A percentile compares a stretch with the other conserved stretches of the same genome.
Conservation (phyloP, 306 rosid genomes). For the apple (Malus domestica) region ASM211411v1 NC_041792.1:20699407-20699906, state of each 20-base stretch:
- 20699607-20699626: slow-evolving; percentile 1
- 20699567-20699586: background rate
- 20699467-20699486: no score
- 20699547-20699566: background rate
- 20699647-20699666: background rate
- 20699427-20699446: no score
- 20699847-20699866: background rate
- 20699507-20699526: background rate
- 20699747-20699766: background rate
- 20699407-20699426: no score
- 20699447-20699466: no score
- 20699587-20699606: background rate
- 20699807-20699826: no score
- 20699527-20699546: background rate
- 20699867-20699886: no score
- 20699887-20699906: no score
- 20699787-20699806: background rate
- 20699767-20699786: background rate
- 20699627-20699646: slow-evolving; percentile 3
- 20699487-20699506: no score
- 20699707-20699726: background rate
- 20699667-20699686: slow-evolving; percentile 1
- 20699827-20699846: background rate
- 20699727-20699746: background rate
- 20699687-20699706: slow-evolving; percentile 17